Evolutionary conservation across 768 basidiomycete species (phyloP).

Genomic region (Lactarius quietus): DNA sequence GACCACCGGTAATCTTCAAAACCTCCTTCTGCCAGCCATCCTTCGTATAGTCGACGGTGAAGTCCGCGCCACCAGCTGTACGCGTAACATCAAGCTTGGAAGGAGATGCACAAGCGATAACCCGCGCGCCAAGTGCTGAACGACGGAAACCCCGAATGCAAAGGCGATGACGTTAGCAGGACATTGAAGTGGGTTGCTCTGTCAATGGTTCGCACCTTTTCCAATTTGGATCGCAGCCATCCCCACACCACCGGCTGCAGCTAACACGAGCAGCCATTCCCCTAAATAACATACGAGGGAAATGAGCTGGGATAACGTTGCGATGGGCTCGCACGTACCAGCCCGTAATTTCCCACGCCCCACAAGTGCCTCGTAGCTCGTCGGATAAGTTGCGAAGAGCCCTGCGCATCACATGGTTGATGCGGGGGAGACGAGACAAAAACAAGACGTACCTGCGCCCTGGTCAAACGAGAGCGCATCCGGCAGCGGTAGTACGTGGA

Average conservation of each 20-base stretch:
- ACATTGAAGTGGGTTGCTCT: neutral
- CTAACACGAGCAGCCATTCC: conserved; percentile 90
- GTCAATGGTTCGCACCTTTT: conserved; percentile 67
- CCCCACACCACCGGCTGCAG: conserved; percentile 94
- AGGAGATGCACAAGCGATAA: conserved; percentile 85
- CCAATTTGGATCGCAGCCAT: conserved; percentile 90
- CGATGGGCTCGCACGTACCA: conserved; percentile 42
- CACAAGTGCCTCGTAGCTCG: conserved; percentile 88
- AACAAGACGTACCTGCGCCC: conserved; percentile 61
- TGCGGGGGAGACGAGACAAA: neutral
- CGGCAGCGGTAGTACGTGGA: conserved; percentile 61
- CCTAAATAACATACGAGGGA: conserved; percentile 39
- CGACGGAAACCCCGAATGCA: no score
- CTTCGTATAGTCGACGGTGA: conserved; percentile 71
- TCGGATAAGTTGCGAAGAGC: conserved; percentile 86
- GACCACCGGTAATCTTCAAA: conserved; percentile 71
- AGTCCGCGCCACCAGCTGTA: conserved; percentile 75
- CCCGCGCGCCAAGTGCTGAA: conserved; percentile 86
- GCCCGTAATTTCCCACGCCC: conserved; percentile 76
- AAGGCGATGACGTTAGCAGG: neutral
- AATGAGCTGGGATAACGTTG: neutral
- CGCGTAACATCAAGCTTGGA: conserved; percentile 77
- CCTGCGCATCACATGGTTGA: conserved; percentile 39
- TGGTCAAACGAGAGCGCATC: conserved; percentile 76
- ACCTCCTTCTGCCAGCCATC: conserved; percentile 89